Evolutionary conservation across 495 filamentous ascomycete species (phyloP), one percentile per base, ranked within the genome.

Genomic region (Rusavskia elegans): DNA sequence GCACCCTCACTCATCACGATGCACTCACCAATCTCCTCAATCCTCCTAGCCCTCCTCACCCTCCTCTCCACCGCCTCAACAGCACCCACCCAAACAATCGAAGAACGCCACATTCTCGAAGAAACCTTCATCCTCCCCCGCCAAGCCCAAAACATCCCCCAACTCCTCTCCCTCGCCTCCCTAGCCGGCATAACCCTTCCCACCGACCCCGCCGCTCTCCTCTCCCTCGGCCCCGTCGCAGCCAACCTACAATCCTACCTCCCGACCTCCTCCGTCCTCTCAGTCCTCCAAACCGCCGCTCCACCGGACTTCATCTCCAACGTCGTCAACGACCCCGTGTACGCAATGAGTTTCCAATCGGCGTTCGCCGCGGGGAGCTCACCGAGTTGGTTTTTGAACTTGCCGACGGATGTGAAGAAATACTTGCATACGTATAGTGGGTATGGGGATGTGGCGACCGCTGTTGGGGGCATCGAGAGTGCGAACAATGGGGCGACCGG

Each of bases 361-460:
- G 59, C 50, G 8, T 63, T 63, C 56, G 52, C 52, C 1, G 52
- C 49, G 7, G 60, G 60, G 6, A 56, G 45, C 19, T 54, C 53
- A 16, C 60, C 58, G 13, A 57, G 50, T 19, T 64, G 51, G 50
- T 74, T 68, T 53, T 66, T 45, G 9, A 37, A 55, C 10, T 52
- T 59, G 25, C 64, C 63, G 1, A 55, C 64, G 16, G 58, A 50
- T 7, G 53, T 64, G 16, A 56, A 51, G 30, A 54, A 50, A 9
- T 63, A 61, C 36, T 45, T 63, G 45, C 58, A 61, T 39, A 63
- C 60, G 3, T 63, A 63, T 44, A 39, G 40, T 20, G 56, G 56
- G 3, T 53, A 55, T 36, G 53, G 53, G 20, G 50, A 56, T 7
- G 40, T 59, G n/a, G 54, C 56, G 30, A 53, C 45, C 17, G 56